Evolutionary conservation across 495 filamentous ascomycete species (phyloP).

Genomic region (Tuber microsphaerosporum): DNA sequence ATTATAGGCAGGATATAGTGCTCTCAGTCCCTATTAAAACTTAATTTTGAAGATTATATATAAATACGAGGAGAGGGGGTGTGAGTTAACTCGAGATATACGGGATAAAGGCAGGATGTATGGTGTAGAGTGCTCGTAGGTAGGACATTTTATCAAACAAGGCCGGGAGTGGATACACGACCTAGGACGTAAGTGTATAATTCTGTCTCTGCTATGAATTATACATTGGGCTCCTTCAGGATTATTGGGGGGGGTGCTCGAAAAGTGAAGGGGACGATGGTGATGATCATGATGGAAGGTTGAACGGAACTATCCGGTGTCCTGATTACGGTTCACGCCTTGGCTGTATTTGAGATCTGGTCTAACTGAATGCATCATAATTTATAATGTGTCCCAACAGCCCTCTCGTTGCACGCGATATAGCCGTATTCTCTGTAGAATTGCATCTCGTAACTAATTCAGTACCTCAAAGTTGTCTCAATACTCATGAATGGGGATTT

Average conservation of each 20-base stretch:
- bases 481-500: background rate
- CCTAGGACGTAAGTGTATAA: background rate
- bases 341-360: background rate
- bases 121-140: background rate
- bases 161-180: background rate
- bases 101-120: no score
- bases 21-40: background rate
- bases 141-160: background rate
- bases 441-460: background rate
- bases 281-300: background rate
- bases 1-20: background rate
- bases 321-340: background rate
- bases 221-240: background rate
- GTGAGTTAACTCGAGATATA: background rate
- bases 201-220: background rate
- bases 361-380: background rate
- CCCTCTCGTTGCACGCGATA: no score
- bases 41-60: background rate
- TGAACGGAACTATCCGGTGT: background rate
- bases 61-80: background rate
- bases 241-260: background rate
- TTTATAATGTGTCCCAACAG: background rate
- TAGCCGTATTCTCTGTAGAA: background rate
- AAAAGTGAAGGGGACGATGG: background rate
- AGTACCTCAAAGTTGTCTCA: background rate